Evolutionary conservation across 2,329 filamentous ascomycete species (phyloP).

Genomic region (Fusarium sp.): DNA sequence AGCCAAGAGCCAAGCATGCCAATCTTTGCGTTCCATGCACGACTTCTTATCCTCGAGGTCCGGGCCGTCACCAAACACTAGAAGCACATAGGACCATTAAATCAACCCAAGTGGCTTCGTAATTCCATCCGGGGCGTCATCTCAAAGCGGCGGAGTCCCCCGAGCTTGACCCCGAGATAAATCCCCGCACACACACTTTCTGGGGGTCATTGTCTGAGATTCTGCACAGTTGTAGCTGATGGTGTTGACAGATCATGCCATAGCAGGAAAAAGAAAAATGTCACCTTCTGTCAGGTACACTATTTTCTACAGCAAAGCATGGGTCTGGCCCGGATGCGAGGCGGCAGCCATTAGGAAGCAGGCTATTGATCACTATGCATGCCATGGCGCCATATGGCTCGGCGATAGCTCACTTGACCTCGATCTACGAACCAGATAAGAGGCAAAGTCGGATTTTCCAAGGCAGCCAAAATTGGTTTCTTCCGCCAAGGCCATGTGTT

Average conservation of each 20-base stretch:
- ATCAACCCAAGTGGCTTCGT: constrained; percentile 7
- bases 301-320: neutral
- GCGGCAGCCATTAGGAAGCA: constrained; percentile 18
- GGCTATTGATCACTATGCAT: constrained; percentile 28
- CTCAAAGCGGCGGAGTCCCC: constrained; percentile 28
- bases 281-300: constrained; percentile 24
- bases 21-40: constrained; percentile 10
- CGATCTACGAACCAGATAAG: constrained; percentile 10
- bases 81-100: neutral
- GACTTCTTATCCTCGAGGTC: constrained; percentile 31
- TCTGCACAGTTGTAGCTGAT: constrained; percentile 11
- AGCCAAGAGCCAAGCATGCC: constrained; percentile 22
- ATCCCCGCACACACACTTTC: constrained; percentile 30
- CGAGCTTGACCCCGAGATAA: constrained; percentile 33
- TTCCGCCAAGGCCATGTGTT: neutral
- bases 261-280: constrained; percentile 11
- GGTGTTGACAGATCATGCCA: constrained; percentile 40
- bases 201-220: constrained; percentile 36
- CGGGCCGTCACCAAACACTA: constrained; percentile 7
- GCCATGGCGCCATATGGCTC: constrained; percentile 29
- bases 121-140: constrained; percentile 36
- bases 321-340: constrained; percentile 33
- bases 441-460: neutral
- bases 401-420: constrained; percentile 37
- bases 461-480: neutral